Evolutionary conservation across 1,139 yeast genomes (phyloP), one percentile per base, ranked within the genome.

Genomic region (Hanseniaspora sp.): DNA sequence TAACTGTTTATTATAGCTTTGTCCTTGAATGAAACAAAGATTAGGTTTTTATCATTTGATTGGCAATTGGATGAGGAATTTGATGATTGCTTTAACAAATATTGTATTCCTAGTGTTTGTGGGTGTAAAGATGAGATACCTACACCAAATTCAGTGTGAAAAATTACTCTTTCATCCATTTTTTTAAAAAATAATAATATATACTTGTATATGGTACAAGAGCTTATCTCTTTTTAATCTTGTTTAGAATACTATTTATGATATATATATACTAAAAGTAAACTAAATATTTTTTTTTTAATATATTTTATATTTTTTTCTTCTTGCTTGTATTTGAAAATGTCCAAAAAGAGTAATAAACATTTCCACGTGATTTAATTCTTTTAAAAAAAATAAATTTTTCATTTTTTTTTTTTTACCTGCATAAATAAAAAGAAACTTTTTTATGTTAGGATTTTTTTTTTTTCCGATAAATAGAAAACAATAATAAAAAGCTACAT

Each of bases 161-260:
- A 54, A 23, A 54, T 34, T 23, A 51, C 56, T 39, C 51, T 51
- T 54, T 54, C 56, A 29, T 54, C 56, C 56, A 54, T 54, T 45
- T 33, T 44, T n/a, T 11, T 5, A 39, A 6, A 8, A n/a, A 2
- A 11, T 9, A 33, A 3, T 5, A 3, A n/a, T 38, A n/a, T 17
- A 15, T 38, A 23, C 2, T 23, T 23, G 23, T 23, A 4, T 23
- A 23, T 23, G 23, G 23, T 23, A 23, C 4, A n/a, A n/a, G n/a
- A n/a, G n/a, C 23, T 4, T 23, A 2, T 23, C 23, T 23, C 4
- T 23, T 23, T 3, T 23, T 23, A 23, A 23, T 23, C 23, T 3
- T 23, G 4, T 23, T 23, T 23, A 23, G 4, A 23, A 23, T 23
- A 23, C 4, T n/a, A n/a, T 23, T 23, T 23, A 23, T 23, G 4